Conservation (phyloP, 768 basidiomycete genomes). For the Brasilioporus rufonigricans region DNA sequence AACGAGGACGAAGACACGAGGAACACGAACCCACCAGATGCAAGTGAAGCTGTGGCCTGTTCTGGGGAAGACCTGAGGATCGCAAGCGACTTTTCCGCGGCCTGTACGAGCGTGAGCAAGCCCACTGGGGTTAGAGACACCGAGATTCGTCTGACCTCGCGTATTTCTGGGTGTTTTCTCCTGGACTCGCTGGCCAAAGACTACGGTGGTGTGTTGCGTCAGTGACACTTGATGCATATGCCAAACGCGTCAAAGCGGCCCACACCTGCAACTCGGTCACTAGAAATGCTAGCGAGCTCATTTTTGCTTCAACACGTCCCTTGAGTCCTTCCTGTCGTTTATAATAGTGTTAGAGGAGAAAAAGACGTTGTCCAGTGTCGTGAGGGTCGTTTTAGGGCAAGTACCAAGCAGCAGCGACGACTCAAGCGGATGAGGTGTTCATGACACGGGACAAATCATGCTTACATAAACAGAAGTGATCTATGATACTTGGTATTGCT, state of each 20-base stretch:
- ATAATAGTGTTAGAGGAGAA: neutral
- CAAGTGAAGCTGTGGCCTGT: conserved; percentile 66
- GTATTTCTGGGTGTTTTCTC: conserved; percentile 88
- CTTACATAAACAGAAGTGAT: neutral
- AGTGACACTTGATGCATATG: neutral
- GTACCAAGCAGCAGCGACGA: neutral
- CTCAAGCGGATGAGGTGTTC: neutral
- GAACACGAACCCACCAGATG: conserved; percentile 57
- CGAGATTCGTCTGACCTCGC: conserved; percentile 61
- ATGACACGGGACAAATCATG: neutral
- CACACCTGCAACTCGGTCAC: conserved; percentile 72
- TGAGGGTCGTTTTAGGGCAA: neutral
- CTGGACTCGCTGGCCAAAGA: conserved; percentile 86
- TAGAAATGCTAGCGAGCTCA: conserved; percentile 69
- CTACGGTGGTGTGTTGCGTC: conserved; percentile 35
- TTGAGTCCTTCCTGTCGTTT: neutral
- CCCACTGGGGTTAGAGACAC: neutral
- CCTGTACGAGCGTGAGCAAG: conserved; percentile 40
- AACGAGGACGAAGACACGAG: neutral
- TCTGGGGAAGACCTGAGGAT: conserved; percentile 82
- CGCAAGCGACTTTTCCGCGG: conserved; percentile 83
- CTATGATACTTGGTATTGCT: no score
- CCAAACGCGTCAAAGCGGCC: neutral
- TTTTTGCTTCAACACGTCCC: conserved; percentile 21
- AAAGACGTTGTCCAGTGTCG: neutral